A percentile compares a stretch with the other conserved stretches of the same genome.
These are phyloP conservation scores for Puccinia hordei DNA, from an alignment of 1,284 basidiomycete genomes.

Conservation along the genomic window DNA sequence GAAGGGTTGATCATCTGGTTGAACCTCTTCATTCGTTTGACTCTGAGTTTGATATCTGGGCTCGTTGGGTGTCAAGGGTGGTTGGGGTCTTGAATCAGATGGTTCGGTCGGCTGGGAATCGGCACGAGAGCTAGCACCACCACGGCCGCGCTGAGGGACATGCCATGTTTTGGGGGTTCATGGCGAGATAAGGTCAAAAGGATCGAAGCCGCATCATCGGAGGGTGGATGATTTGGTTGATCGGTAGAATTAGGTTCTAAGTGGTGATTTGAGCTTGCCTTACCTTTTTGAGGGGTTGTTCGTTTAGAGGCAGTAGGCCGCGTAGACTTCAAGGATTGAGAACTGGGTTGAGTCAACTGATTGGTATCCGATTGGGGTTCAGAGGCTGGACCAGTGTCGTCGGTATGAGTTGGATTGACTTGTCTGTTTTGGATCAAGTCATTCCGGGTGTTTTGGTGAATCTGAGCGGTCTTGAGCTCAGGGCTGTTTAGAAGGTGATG, in stretches of 20 bases:
- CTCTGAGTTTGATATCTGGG: constrained; percentile 35
- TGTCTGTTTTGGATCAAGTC: not conserved
- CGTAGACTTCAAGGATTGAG: constrained; percentile 2
- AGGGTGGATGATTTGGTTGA: constrained; percentile 35
- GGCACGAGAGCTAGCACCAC: constrained; percentile 5
- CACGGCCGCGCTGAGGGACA: constrained; percentile 47
- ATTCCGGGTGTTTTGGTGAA: not conserved
- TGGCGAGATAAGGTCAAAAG: constrained; percentile 42
- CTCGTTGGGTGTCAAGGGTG: constrained; percentile 33
- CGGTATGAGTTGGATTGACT: not conserved
- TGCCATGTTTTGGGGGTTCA: constrained; percentile 38
- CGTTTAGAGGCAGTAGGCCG: not conserved
- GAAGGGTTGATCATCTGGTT: not conserved
- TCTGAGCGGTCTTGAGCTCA: constrained; percentile 29
- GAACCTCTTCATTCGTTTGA: constrained; percentile 36
- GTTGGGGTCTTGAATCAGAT: not conserved
- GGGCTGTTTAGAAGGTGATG: no score
- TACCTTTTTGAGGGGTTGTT: constrained; percentile 6
- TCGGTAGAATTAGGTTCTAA: not conserved
- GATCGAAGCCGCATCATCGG: constrained; percentile 48
- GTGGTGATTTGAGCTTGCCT: not conserved
- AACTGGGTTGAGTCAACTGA: constrained; percentile 4
- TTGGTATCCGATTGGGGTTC: constrained; percentile 3
- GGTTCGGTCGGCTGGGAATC: not conserved
- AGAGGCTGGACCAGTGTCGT: not conserved